phyloP scores from a whole-genome alignment of 2,329 filamentous ascomycete species.

The Aspergillus brunneoviolaceus region DNA sequence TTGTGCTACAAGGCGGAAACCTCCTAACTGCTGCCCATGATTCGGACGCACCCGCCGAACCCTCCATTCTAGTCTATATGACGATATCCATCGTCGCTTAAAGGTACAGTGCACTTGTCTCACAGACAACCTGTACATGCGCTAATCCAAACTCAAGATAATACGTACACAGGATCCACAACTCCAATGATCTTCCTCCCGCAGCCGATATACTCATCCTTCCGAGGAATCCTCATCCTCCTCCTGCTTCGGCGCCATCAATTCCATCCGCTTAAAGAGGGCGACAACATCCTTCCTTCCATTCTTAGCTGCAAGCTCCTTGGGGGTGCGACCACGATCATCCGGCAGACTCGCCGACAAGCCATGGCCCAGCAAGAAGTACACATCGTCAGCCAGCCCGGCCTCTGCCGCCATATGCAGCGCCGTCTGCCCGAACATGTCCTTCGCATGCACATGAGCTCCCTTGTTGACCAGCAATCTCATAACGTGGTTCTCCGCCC shows the following conservation, averaged over 20 bases:
- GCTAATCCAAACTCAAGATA: neutral
- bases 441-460: conserved; percentile 19
- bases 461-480: conserved; percentile 21
- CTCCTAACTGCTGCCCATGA: neutral
- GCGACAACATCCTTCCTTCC: conserved; percentile 16
- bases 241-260: conserved; percentile 9
- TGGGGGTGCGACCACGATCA: conserved; percentile 20
- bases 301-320: conserved; percentile 19
- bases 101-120: too few species aligned
- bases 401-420: conserved; percentile 25
- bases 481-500: conserved; percentile 21
- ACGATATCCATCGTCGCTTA: neutral
- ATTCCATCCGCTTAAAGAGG: conserved; percentile 16
- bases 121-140: neutral
- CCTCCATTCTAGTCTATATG: neutral
- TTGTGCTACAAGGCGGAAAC: neutral
- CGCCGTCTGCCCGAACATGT: conserved; percentile 26
- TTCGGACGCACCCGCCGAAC: neutral
- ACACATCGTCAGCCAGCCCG: conserved; percentile 21
- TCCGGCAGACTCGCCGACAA: conserved; percentile 18
- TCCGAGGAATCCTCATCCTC: conserved; percentile 8
- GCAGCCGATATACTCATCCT: neutral
- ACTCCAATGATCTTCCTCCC: too few species aligned
- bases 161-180: neutral
- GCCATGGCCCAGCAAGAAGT: conserved; percentile 25